These are phyloP conservation scores for Glycine tomentella DNA, from an alignment of 306 rosid genomes.

Conservation along the genomic window DNA sequence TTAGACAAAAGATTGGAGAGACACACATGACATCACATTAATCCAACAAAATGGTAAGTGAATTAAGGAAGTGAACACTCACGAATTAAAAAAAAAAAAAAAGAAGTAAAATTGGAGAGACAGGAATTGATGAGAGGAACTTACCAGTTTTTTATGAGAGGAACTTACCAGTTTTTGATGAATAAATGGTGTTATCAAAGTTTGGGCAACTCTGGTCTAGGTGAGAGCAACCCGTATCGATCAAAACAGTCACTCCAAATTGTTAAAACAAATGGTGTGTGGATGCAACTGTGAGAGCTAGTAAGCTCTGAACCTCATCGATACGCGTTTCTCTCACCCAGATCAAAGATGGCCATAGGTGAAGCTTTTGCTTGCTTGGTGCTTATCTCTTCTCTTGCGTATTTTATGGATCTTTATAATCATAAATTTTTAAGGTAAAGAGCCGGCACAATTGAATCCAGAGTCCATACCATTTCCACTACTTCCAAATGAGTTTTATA, in stretches of 20 bases:
- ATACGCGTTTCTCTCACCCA: slow-evolving; percentile 40
- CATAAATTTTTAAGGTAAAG: not conserved
- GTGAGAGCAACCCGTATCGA: slow-evolving; percentile 45
- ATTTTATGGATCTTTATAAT: not conserved
- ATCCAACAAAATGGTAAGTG: not conserved
- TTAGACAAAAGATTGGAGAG: not conserved
- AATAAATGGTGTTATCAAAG: not conserved
- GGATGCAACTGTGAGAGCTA: not conserved
- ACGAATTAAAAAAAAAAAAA: not conserved
- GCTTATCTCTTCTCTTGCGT: not conserved
- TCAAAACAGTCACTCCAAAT: not conserved
- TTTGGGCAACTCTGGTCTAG: slow-evolving; percentile 9
- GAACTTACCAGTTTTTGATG: too few relatives aligned
- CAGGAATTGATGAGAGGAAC: not conserved
- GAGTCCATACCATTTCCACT: not conserved
- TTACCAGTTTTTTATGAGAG: too few relatives aligned
- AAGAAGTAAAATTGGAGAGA: not conserved
- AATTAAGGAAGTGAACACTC: not conserved
- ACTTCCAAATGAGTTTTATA: too few relatives aligned
- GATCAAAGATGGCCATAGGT: not conserved
- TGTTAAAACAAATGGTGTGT: not conserved
- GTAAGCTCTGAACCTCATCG: not conserved
- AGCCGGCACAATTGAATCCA: not conserved
- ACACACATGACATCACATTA: not conserved
- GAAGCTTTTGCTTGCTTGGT: not conserved